Evolutionary conservation across 305 asterid species (phyloP).

Genomic region (Plantago lanceolata): DNA sequence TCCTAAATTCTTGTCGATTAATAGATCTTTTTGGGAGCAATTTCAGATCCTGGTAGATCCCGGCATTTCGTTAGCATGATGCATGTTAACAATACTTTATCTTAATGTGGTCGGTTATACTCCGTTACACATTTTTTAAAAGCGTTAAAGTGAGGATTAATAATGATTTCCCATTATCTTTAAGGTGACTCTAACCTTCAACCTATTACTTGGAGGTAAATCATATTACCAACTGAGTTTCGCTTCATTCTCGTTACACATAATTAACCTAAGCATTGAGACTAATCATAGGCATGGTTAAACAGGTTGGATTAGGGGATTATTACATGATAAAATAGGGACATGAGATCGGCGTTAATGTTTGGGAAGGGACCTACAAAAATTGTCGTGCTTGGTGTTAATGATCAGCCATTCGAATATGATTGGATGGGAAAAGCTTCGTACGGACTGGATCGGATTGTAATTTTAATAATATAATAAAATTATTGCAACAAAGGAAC

Average conservation of each 20-base stretch:
- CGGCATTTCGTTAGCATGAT: not conserved
- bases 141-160: too few relatives aligned
- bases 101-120: too few relatives aligned
- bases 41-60: conserved; percentile 24
- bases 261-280: not conserved
- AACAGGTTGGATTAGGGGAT: not conserved
- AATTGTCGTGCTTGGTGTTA: conserved; percentile 42
- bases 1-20: conserved; percentile 35
- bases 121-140: too few relatives aligned
- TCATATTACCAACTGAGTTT: too few relatives aligned
- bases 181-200: too few relatives aligned
- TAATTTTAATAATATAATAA: too few relatives aligned
- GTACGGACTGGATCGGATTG: conserved; percentile 37
- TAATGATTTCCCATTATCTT: too few relatives aligned
- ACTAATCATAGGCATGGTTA: not conserved
- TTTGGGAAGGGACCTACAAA: conserved; percentile 46
- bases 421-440: conserved; percentile 38
- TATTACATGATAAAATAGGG: conserved; percentile 17
- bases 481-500: conserved; percentile 34
- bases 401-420: conserved; percentile 35
- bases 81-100: not conserved
- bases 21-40: conserved; percentile 17
- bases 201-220: too few relatives aligned
- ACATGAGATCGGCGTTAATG: conserved; percentile 38
- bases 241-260: too few relatives aligned